Conservation (phyloP, 352 stramenopile species). For the Vaucheria bursata region DNA sequence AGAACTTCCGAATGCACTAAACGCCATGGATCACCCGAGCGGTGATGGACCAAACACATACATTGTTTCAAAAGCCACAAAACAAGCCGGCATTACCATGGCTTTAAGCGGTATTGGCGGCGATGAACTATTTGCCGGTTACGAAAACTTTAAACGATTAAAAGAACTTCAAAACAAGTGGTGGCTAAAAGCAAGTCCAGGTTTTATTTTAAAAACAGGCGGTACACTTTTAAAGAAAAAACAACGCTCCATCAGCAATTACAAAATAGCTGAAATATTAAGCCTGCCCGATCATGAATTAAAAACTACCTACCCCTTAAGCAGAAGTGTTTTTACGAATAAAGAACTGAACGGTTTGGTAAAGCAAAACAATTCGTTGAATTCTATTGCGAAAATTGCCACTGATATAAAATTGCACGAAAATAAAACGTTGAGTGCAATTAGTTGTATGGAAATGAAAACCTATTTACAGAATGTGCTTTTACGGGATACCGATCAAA, state of each 20-base stretch:
- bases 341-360: neutral
- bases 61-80: neutral
- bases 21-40: neutral
- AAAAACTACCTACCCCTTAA: neutral
- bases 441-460: neutral
- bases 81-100: neutral
- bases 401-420: neutral
- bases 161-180: neutral
- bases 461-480: neutral
- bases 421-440: neutral
- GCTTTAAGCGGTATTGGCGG: neutral
- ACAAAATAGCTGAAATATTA: neutral
- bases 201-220: neutral
- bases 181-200: neutral
- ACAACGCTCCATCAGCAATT: neutral
- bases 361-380: neutral
- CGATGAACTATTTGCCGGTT: neutral
- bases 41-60: neutral
- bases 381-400: neutral
- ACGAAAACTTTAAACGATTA: neutral
- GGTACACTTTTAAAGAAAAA: neutral
- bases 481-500: neutral
- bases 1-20: neutral
- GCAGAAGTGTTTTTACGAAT: neutral
- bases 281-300: neutral